Conservation (phyloP, 345 rosid species). For the Fremontodendron californicum region DNA sequence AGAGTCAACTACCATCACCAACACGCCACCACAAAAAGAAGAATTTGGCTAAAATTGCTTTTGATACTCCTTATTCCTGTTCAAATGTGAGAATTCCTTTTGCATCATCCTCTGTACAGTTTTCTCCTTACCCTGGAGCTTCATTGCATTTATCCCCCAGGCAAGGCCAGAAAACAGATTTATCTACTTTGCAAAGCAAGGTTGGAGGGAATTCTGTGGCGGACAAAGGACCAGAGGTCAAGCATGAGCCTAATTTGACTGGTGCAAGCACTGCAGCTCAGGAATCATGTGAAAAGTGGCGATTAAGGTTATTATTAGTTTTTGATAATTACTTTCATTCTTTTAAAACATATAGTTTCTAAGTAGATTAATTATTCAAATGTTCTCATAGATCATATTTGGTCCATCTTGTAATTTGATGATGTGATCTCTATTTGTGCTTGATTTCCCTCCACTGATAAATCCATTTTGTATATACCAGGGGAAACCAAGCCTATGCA, state of each 20-base stretch:
- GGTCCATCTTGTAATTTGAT: conserved; percentile 5
- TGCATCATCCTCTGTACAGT: conserved; percentile 37
- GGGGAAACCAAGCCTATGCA: conserved; percentile 92
- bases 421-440: neutral
- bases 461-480: conserved; percentile 30
- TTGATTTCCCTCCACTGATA: conserved; percentile 12
- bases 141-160: conserved; percentile 35
- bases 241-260: conserved; percentile 38
- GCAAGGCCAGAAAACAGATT: conserved; percentile 36
- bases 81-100: conserved; percentile 29
- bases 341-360: neutral
- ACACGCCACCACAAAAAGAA: conserved; percentile 42
- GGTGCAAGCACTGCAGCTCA: conserved; percentile 50
- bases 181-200: conserved; percentile 30
- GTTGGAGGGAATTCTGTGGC: conserved; percentile 32
- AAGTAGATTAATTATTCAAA: neutral
- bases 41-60: conserved; percentile 29
- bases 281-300: conserved; percentile 98
- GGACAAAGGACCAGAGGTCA: conserved; percentile 36
- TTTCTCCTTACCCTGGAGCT: conserved; percentile 36
- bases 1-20: conserved; percentile 27
- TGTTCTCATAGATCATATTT: conserved; percentile 6
- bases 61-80: conserved; percentile 23
- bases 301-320: conserved; percentile 58
- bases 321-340: conserved; percentile 2